Evolutionary conservation across 495 filamentous ascomycete species (phyloP).

Genomic region (Bombardia bombarda): DNA sequence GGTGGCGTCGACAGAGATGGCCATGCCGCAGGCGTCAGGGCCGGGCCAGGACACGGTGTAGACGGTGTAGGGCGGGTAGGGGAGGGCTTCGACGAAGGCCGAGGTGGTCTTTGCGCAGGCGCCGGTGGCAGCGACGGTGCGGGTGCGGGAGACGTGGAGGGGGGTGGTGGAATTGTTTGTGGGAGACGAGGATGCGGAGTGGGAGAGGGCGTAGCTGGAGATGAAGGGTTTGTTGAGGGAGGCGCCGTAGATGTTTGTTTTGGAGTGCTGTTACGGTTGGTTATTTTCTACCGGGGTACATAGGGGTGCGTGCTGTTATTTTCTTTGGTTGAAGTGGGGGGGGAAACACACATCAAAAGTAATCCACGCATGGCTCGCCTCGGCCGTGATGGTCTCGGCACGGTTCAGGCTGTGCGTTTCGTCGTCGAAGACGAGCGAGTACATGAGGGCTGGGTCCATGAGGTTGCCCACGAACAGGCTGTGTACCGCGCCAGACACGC

Average conservation of each 20-base stretch:
- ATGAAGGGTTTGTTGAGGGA: conserved; percentile 17
- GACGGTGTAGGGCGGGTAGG: conserved; percentile 19
- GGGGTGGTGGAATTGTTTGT: too few relatives aligned
- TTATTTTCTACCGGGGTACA: too few relatives aligned
- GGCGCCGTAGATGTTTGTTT: conserved; percentile 27
- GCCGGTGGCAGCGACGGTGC: conserved; percentile 55
- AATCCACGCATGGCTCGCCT: conserved; percentile 25
- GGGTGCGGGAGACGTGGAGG: too few relatives aligned
- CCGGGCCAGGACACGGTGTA: conserved; percentile 25
- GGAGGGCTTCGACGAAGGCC: conserved; percentile 19
- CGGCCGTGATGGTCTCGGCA: conserved; percentile 10
- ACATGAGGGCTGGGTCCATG: conserved; percentile 1
- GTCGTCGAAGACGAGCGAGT: conserved; percentile 27
- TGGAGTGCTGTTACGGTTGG: conserved; percentile 21
- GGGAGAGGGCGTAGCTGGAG: conserved; percentile 41
- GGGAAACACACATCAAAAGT: conserved; percentile 20
- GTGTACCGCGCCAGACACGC: too few relatives aligned
- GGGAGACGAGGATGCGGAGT: too few relatives aligned
- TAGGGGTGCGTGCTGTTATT: too few relatives aligned
- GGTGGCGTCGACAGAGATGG: conserved; percentile 20
- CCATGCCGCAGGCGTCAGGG: conserved; percentile 23
- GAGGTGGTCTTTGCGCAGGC: conserved; percentile 29
- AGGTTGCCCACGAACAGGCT: conserved; percentile 15
- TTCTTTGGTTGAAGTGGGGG: neutral
- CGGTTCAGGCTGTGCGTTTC: conserved; percentile 12